Evolutionary conservation across 176 grass and related monocot species (phyloP), one percentile per base, ranked within the genome.

Genomic region (Ampelocalamus luodianensis): DNA sequence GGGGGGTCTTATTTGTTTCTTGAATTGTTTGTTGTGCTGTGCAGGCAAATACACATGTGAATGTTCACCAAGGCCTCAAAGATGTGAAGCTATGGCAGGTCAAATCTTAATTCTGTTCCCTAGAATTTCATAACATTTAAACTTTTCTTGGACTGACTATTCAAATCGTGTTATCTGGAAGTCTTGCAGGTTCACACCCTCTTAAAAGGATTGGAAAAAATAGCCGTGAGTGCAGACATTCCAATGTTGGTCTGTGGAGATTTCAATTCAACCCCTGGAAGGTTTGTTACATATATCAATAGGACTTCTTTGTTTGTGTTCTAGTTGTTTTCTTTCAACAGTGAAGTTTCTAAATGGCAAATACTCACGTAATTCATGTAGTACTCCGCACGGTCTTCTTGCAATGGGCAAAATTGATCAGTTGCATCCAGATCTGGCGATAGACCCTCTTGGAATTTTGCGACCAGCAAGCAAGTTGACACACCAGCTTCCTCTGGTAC

Each of bases 51-150:
- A 97, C 94, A 62, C 90, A 97, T 80, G 90, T 94, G 76, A 94
- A 94, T 83, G 87, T 94, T 65, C 92, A 94, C 68, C 94, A 94
- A 34, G 94, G 94, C 14, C 90, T 85, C 48, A 94, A 90, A 86
- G 94, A 97, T 85, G 94, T 97, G 79, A 97, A 97, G 83, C 83
- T 94, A 65, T 97, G 94, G 94, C 94, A 97, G 94, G 94, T 97
- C 42, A 83, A 62, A 54, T 89, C 48, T 61, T 55, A 20, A 44
- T 65, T 45, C 55, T 74, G 13, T 86, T 43, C 70, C 60, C 32
- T 73, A 66, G 13, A 68, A 74, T 82, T 82, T 64, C 32, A 16
- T 51, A 71, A 3, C 36, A 53, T 85, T 67, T 51, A 11, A 22
- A 26, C 10, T n/a, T 88, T 79, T 83, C 49, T n/a, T 71, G 43